Percentiles rank a stretch among this genome's conserved stretches.
These are phyloP conservation scores for Neofusicoccum cordaticola DNA, from an alignment of 2,329 filamentous ascomycete genomes.

Conservation along the genomic window DNA sequence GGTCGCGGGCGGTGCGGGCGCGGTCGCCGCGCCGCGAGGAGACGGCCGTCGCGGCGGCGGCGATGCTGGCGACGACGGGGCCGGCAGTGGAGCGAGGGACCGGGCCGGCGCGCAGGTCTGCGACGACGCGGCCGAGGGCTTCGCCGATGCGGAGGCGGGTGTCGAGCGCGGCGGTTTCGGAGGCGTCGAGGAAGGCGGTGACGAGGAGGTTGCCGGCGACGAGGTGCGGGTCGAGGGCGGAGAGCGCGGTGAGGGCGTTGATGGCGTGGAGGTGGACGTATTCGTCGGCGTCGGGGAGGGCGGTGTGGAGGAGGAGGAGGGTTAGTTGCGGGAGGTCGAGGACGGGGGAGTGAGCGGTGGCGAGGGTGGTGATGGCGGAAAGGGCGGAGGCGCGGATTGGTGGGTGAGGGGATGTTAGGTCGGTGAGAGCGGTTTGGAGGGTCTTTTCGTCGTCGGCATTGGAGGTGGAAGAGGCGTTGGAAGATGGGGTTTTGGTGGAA, in stretches of 20 bases:
- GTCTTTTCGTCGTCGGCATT: conserved; percentile 33
- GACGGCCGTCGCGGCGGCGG: conserved; percentile 60
- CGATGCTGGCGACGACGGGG: conserved; percentile 46
- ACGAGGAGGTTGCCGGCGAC: conserved; percentile 59
- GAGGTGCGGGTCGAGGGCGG: conserved; percentile 60
- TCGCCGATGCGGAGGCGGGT: conserved; percentile 67
- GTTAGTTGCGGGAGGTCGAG: conserved; percentile 66
- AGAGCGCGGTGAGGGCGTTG: conserved; percentile 61
- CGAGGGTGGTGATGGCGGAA: conserved; percentile 47
- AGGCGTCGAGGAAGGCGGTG: conserved; percentile 66
- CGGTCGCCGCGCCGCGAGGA: conserved; percentile 63
- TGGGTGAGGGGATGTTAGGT: conserved; percentile 28
- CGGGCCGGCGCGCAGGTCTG: conserved; percentile 12
- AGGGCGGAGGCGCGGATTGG: conserved; percentile 39
- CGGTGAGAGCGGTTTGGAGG: conserved; percentile 3
- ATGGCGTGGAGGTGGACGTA: conserved; percentile 70
- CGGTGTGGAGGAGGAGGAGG: conserved; percentile 62
- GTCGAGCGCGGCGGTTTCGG: conserved; percentile 54
- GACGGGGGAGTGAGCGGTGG: conserved; percentile 51
- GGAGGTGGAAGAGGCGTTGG: conserved; percentile 54
- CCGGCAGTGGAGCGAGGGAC: neutral
- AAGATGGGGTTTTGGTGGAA: conserved; percentile 36
- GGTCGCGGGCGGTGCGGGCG: conserved; percentile 62
- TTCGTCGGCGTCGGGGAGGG: conserved; percentile 66
- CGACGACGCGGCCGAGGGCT: conserved; percentile 28